Evolutionary conservation across 1,284 basidiomycete genomes (phyloP).

Genomic region (Leccinum fuscescens): DNA sequence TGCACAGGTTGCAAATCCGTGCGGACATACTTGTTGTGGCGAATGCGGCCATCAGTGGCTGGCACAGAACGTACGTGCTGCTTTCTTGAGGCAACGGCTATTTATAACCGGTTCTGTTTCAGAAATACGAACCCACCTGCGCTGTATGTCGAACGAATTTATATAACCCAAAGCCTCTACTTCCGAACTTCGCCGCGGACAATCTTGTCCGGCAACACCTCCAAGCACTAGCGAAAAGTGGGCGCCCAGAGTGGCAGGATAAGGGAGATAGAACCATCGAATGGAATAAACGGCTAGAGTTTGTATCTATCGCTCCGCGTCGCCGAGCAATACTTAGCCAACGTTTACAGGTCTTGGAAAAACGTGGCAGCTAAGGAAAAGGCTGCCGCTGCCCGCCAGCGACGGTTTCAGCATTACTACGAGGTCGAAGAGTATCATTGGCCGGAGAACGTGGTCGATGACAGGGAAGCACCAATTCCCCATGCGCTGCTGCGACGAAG

Average conservation of each 20-base stretch:
- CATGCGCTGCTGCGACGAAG: conserved; percentile 17
- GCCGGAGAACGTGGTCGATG: conserved; percentile 3
- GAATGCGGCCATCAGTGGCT: conserved; percentile 53
- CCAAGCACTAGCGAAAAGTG: conserved; percentile 37
- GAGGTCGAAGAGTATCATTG: conserved; percentile 12
- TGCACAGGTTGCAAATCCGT: conserved; percentile 54
- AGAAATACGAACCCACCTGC: conserved; percentile 41
- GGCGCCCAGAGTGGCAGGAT: conserved; percentile 44
- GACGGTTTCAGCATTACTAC: conserved; percentile 15
- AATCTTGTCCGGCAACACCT: conserved; percentile 50
- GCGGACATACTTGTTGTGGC: conserved; percentile 57
- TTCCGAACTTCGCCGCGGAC: conserved; percentile 53
- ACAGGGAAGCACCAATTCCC: background rate
- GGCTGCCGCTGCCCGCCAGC: conserved; percentile 2
- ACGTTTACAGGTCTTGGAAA: conserved; percentile 30
- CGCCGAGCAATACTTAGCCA: background rate
- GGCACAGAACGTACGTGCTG: conserved; percentile 37
- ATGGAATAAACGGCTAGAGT: conserved; percentile 47
- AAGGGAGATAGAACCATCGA: conserved; percentile 44
- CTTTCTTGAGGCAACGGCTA: background rate
- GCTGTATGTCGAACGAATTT: conserved; percentile 48
- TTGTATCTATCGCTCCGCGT: conserved; percentile 13
- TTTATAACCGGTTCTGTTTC: conserved; percentile 10
- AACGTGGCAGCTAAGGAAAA: conserved; percentile 18
- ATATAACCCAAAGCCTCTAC: conserved; percentile 37